A percentile compares a stretch with the other conserved stretches of the same genome.
Evolutionary conservation across 164 flowering plant species (phyloP).

Genomic region (Dillenia turbinata): DNA sequence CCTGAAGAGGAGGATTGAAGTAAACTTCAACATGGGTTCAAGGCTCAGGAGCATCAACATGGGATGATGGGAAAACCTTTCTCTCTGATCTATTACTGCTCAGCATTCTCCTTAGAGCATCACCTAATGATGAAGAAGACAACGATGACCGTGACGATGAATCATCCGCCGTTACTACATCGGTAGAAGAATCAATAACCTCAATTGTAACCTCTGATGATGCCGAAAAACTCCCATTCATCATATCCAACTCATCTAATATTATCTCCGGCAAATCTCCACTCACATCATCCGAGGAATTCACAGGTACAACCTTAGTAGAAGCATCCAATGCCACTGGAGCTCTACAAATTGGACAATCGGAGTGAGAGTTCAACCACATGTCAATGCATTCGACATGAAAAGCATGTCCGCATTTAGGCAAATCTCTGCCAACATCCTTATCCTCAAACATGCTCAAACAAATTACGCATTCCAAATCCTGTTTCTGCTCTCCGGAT

Average conservation of each 20-base stretch:
- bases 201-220: constrained; percentile 14
- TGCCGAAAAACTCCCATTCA: not conserved
- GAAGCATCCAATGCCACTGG: constrained; percentile 14
- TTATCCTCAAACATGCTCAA: constrained; percentile 46
- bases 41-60: constrained; percentile 5
- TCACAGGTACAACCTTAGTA: not conserved
- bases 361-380: constrained; percentile 57
- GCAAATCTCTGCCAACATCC: constrained; percentile 41
- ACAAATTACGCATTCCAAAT: constrained; percentile 54
- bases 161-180: not conserved
- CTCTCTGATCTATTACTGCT: constrained; percentile 37
- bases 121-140: constrained; percentile 18
- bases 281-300: not conserved
- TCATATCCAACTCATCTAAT: not conserved
- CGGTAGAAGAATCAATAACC: not conserved
- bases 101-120: constrained; percentile 40
- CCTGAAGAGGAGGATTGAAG: too few relatives aligned
- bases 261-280: not conserved
- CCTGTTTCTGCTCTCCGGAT: constrained; percentile 8
- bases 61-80: constrained; percentile 30
- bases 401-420: constrained; percentile 50
- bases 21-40: too few relatives aligned
- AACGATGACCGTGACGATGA: not conserved
- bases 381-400: constrained; percentile 69
- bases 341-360: constrained; percentile 64